Evolutionary conservation across 1,284 basidiomycete genomes (phyloP).

Genomic region (Rhodofomes roseus): DNA sequence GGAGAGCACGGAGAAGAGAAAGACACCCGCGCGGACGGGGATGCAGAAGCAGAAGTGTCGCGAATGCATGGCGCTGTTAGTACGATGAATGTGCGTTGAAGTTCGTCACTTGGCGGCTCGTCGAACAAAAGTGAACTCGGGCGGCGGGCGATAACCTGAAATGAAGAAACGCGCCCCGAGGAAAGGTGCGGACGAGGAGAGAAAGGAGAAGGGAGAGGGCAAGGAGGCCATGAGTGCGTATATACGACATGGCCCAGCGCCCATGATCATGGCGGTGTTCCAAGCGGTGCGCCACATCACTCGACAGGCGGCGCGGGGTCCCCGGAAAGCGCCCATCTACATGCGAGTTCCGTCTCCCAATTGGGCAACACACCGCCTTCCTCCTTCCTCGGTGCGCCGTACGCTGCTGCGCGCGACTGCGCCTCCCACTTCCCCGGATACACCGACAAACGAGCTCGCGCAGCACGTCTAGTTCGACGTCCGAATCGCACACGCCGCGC

Average conservation of each 20-base stretch:
- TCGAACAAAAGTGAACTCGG: neutral
- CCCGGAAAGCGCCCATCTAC: no score
- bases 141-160: neutral
- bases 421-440: no score
- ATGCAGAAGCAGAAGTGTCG: slow-evolving; percentile 55
- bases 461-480: no score
- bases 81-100: neutral
- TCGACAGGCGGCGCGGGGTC: neutral
- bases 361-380: no score
- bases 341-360: no score
- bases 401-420: no score
- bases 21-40: slow-evolving; percentile 56
- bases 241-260: no score
- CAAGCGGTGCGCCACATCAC: neutral
- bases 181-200: neutral
- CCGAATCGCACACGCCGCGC: no score
- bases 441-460: no score
- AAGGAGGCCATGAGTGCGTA: neutral
- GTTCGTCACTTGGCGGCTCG: neutral
- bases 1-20: slow-evolving; percentile 48
- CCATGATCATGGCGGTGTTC: neutral
- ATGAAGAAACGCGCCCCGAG: neutral
- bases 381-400: no score
- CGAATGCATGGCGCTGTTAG: slow-evolving; percentile 19
- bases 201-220: neutral